Conservation (phyloP, 2,329 filamentous ascomycete species). For the Scytalidium lignicola region DNA sequence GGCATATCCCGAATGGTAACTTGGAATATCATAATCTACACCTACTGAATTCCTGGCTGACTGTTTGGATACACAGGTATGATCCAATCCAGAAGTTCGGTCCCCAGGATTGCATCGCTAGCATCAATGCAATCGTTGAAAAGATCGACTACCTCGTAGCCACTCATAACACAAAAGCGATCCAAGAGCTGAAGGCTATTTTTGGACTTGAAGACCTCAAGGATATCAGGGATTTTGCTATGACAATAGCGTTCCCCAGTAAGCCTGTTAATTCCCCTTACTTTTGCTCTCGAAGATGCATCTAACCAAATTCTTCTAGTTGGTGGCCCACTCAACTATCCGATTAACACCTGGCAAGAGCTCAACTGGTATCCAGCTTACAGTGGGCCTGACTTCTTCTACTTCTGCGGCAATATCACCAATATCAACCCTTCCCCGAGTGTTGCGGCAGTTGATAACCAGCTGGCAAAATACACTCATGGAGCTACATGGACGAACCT, state of each 20-base stretch:
- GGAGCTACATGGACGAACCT: conserved; percentile 45
- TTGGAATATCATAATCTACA: too few species aligned
- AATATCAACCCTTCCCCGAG: conserved; percentile 37
- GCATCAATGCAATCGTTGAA: conserved; percentile 43
- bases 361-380: conserved; percentile 41
- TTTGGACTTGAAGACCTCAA: conserved; percentile 41
- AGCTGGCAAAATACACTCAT: conserved; percentile 41
- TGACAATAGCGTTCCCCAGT: conserved; percentile 40
- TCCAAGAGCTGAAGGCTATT: conserved; percentile 40
- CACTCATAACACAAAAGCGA: conserved; percentile 35
- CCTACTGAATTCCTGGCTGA: too few species aligned
- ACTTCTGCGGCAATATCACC: conserved; percentile 48
- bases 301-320: conserved; percentile 17
- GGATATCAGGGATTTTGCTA: conserved; percentile 41
- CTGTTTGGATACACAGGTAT: conserved; percentile 22
- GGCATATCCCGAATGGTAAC: conserved; percentile 42
- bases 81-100: conserved; percentile 43
- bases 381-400: conserved; percentile 42
- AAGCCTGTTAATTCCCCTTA: conserved; percentile 1
- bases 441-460: conserved; percentile 39
- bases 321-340: conserved; percentile 43
- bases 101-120: conserved; percentile 42
- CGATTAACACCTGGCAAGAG: conserved; percentile 49
- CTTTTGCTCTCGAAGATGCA: background rate
- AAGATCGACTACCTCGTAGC: conserved; percentile 43